Evolutionary conservation across 164 flowering plant genomes (phyloP), one percentile per base, ranked within the genome.

Genomic region (Vitis cinerea): DNA sequence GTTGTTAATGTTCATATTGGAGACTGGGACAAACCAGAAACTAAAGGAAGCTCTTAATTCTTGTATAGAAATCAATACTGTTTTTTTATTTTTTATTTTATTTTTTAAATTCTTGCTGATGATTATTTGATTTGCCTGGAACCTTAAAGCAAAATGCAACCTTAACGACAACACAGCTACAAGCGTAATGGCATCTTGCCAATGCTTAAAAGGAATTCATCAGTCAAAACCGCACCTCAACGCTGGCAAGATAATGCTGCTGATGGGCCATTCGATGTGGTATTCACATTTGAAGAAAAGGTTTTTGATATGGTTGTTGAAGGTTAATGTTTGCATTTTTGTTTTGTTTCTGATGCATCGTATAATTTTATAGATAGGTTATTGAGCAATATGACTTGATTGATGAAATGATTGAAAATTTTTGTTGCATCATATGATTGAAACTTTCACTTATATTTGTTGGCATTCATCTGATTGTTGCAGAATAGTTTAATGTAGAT

Each of bases 231-330:
- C 48, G 97, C 99, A 0, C 99, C 99, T 31, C 99, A 94, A 68
- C 84, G 99, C 6, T 94, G 99, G 99, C 99, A 94, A 79, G 96
- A 90, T 2, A 94, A 94, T 87, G 94, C 95, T 64, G 79, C 88
- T 66, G 97, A 94, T 83, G 97, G 99, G 50, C 49, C 69, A 19
- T 92, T 94, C 74, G 96, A 94, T 75, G 88, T 91, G 27, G 95
- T 94, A 3, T 74, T 94, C 66, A 81, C 97, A 44, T 94, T 94
- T 69, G 99, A 94, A 77, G 99, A 94, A 58, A 94, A 90, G 85
- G 99, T 94, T 48, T 94, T 92, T 58, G 99, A 94, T 77, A 86
- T 88, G 89, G 97, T 89, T 67, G 10, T 88, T 79, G 97, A 91
- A 91, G 98, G 97, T 93, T 78, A 4, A 54, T 70, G 10, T 59